Percentiles rank a stretch among this genome's conserved stretches.
Conservation (phyloP, 768 basidiomycete genomes). For the Suillus tomentosus region DNA sequence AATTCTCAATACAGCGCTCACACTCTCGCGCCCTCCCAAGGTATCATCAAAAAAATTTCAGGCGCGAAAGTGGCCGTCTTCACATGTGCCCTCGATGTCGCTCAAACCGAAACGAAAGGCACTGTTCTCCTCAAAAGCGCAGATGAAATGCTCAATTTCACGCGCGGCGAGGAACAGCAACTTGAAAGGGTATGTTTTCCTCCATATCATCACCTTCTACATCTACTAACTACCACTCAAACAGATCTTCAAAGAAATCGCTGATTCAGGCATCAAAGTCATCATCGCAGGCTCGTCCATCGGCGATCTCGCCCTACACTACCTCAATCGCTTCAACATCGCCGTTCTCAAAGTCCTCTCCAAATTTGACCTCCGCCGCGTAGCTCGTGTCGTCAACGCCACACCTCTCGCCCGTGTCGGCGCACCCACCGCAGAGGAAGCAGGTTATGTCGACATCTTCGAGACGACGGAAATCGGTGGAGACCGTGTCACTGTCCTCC, state of each 20-base stretch:
- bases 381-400: conserved; percentile 94
- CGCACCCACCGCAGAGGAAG: conserved; percentile 95
- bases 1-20: neutral
- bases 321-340: conserved; percentile 91
- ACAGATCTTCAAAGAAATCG: conserved; percentile 96
- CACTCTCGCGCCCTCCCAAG: conserved; percentile 37
- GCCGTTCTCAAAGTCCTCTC: conserved; percentile 96
- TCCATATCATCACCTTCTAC: neutral
- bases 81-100: conserved; percentile 88
- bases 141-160: conserved; percentile 97
- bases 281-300: conserved; percentile 92
- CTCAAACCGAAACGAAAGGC: conserved; percentile 98
- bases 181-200: conserved; percentile 70
- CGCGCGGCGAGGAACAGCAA: conserved; percentile 93
- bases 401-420: conserved; percentile 96
- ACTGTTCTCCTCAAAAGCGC: conserved; percentile 95
- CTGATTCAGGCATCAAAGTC: conserved; percentile 91
- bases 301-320: conserved; percentile 96
- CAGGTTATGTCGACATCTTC: conserved; percentile 90
- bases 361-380: conserved; percentile 94
- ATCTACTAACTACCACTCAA: conserved; percentile 8
- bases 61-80: conserved; percentile 95
- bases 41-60: conserved; percentile 76
- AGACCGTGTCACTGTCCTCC: conserved; percentile 94
- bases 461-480: conserved; percentile 97